A percentile compares a stretch with the other conserved stretches of the same genome.
Evolutionary conservation across 225 moss, liverwort and hornwort species (phyloP).

Genomic region (Polytrichum formosum): DNA sequence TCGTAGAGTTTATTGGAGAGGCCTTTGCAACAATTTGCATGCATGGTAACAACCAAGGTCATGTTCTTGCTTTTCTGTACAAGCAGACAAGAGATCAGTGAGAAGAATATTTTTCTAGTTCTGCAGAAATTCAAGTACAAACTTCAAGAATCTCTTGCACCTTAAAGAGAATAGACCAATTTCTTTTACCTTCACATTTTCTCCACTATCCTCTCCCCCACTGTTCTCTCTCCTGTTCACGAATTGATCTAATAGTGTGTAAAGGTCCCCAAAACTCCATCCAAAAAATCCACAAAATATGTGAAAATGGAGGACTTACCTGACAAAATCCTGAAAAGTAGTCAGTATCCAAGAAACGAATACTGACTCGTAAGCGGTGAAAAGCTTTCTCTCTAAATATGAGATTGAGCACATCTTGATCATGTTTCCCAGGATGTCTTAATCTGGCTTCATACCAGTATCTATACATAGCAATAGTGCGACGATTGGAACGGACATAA

Average conservation of each 20-base stretch:
- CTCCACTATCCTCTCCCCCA: too few relatives aligned
- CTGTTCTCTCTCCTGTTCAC: too few relatives aligned
- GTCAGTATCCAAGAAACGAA: constrained; percentile 55
- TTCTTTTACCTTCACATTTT: too few relatives aligned
- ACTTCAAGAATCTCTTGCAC: too few relatives aligned
- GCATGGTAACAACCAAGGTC: constrained; percentile 41
- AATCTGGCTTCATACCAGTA: constrained; percentile 54
- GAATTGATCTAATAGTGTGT: too few relatives aligned
- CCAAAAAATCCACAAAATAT: too few relatives aligned
- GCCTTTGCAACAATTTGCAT: constrained; percentile 45
- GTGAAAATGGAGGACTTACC: constrained; percentile 20
- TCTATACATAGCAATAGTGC: constrained; percentile 56
- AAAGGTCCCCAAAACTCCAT: too few relatives aligned
- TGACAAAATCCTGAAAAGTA: constrained; percentile 79
- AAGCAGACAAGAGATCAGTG: neutral
- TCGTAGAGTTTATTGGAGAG: constrained; percentile 34
- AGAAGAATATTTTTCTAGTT: too few relatives aligned
- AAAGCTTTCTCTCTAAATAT: constrained; percentile 39
- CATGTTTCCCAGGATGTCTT: constrained; percentile 50
- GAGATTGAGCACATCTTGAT: constrained; percentile 71
- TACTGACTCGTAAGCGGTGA: constrained; percentile 24
- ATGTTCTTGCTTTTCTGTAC: constrained; percentile 32
- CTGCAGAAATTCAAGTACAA: too few relatives aligned
- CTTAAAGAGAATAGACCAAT: too few relatives aligned
- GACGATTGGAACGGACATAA: constrained; percentile 61